Percentiles rank a stretch among this genome's conserved stretches.
These are phyloP conservation scores for Lactarius hatsudake DNA, from an alignment of 768 basidiomycete species.

Conservation along the genomic window DNA sequence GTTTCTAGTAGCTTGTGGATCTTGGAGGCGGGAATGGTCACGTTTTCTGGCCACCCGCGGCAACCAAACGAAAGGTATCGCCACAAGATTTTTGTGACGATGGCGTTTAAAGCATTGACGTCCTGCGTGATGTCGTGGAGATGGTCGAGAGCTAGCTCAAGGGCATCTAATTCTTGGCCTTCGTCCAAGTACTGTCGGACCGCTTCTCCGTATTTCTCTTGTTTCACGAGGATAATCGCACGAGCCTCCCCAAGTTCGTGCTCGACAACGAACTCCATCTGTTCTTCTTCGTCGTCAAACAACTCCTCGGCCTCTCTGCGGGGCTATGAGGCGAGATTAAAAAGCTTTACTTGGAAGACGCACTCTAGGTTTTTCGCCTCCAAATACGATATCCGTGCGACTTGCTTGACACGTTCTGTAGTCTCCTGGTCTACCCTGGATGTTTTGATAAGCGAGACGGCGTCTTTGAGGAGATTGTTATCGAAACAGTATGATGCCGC, in stretches of 20 bases:
- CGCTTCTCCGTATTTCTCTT: conserved; percentile 47
- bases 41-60: conserved; percentile 9
- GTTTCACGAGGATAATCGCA: conserved; percentile 42
- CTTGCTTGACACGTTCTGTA: conserved; percentile 21
- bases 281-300: conserved; percentile 53
- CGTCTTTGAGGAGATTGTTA: conserved; percentile 14
- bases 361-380: conserved; percentile 10
- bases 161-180: conserved; percentile 47
- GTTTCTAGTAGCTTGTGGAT: neutral
- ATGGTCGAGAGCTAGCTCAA: conserved; percentile 43
- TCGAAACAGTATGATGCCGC: conserved; percentile 23
- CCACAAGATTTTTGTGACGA: conserved; percentile 43
- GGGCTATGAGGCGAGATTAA: neutral
- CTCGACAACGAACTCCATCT: conserved; percentile 61
- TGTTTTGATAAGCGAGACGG: conserved; percentile 10
- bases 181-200: conserved; percentile 50
- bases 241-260: conserved; percentile 50
- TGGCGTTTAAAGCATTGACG: conserved; percentile 28
- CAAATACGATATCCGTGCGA: conserved; percentile 18
- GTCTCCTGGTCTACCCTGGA: conserved; percentile 9
- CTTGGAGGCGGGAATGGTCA: neutral
- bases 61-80: conserved; percentile 24
- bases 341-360: neutral
- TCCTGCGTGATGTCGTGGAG: conserved; percentile 21
- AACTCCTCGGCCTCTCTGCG: conserved; percentile 46